Base-by-base conservation (phyloP, 208 protist species). In the Zelonia costaricensis region DNA sequence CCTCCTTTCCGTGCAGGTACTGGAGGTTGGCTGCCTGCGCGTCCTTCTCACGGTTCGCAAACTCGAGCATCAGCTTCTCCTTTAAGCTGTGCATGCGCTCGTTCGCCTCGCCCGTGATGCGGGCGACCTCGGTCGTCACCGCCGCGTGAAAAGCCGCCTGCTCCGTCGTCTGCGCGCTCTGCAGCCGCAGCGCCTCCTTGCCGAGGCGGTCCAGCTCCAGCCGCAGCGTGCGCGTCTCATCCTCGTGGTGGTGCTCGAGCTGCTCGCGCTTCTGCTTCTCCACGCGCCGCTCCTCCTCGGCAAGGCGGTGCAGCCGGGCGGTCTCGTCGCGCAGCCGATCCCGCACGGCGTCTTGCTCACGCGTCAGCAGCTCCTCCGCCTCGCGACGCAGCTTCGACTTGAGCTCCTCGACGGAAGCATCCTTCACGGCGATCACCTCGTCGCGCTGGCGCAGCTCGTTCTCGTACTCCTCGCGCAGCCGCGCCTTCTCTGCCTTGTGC, bases 401-500 rank as follows among this genome's bases (percentile, higher is more conserved):
- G 16, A 86, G 57, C 58, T 84, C 86, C 48, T 93, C 86, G 15
- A 95, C 59, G 0, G 77, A 69, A 13, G 84, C 78, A 46, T 97
- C 87, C 57, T 92, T 88, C 8, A 78, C 79, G 7, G 78, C 84
- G 49, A 93, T 78, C 4, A 82, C 67, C 69, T 92, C 80, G 52
- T 97, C 92, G 8, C 85, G 62, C 46, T 84, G 78, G n/a, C 84
- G 79, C 22, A 97, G 76, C 64, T 92, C 92, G 28, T 84, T 86
- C 58, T 93, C 79, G 78, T 90, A 94, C 55, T 93, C 83, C 74
- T 97, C 87, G 39, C 82, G 78, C 70, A 97, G 70, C 9, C 92
- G 76, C 28, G 86, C 82, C 71, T 94, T 95, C 60, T 97, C 92
- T 4, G 92, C 85, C 68, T 93, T 93, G 77, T 97, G 92, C 10